Base-by-base conservation (phyloP, 129 eudicot species). In the Glebionis coronaria region DNA sequence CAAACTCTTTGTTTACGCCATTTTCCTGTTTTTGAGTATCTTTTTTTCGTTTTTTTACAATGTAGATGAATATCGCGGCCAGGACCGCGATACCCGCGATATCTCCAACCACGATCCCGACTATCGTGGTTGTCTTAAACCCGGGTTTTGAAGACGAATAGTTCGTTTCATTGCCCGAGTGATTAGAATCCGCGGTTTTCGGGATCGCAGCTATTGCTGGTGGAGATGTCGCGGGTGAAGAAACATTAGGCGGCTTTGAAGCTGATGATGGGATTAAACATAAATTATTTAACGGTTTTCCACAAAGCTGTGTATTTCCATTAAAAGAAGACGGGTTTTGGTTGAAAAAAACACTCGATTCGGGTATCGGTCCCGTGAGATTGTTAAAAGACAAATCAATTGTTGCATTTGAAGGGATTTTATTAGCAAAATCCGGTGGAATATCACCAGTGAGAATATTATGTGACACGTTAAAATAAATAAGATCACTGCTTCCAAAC, bases 151-250 rank as follows among this genome's bases (percentile, higher is more conserved):
- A 69, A 1, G 83, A 67, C 9, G 74, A 54, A 40, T 20, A 70
- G 59, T 61, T 76, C 47, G 75, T 25, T 20, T 87, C 81, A 52
- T 45, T 61, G 23, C 12, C 40, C 8, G 97, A 78, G 19, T 35
- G 66, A 31, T 73, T 51, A 1, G 81, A 76, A 40, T 73, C 71
- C 3, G 79, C 70, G 14, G 81, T 75, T 38, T 86, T 87, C 9
- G 99, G 99, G 5, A 94, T 94, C 47, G 95, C 99, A 46, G 99
- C 99, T 9, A 94, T 80, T 12, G 99, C 99, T 3, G 99, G 99
- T 2, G 98, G 86, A 5, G 98, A 90, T 5, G 79, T 84, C 9
- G 83, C 42, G 29, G 86, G 77, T 5, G 63, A 72, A 2, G 96
- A 67, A 46, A 70, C 81, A 38, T 81, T 80, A 3, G 99, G 85